Conservation (phyloP, 129 eudicot species). For the Lactuca saligna region DNA sequence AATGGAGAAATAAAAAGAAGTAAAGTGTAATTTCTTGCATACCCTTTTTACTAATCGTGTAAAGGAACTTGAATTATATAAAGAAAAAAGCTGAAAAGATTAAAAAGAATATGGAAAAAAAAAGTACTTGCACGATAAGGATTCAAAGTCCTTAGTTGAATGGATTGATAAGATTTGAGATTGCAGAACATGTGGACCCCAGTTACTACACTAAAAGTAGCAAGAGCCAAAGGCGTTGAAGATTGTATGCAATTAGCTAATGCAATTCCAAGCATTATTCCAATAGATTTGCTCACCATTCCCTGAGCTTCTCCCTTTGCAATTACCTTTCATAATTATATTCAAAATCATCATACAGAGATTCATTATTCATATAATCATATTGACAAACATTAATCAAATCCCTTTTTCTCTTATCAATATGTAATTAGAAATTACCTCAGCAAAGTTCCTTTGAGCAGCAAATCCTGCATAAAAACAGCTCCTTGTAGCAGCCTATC, state of each 20-base stretch:
- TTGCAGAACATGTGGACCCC: constrained; percentile 99
- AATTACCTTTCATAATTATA: constrained; percentile 61
- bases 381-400: no score
- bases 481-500: constrained; percentile 97
- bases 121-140: constrained; percentile 98
- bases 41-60: not conserved
- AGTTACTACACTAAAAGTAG: constrained; percentile 75
- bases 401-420: no score
- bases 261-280: constrained; percentile 87
- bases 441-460: constrained; percentile 95
- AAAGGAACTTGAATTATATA: not conserved
- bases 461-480: constrained; percentile 98
- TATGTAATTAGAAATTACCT: constrained; percentile 43
- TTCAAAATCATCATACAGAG: not conserved
- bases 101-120: constrained; percentile 22
- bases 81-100: not conserved
- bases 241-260: constrained; percentile 78
- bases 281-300: constrained; percentile 97
- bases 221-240: constrained; percentile 87
- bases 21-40: not conserved
- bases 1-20: not conserved
- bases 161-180: constrained; percentile 95
- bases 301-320: constrained; percentile 99
- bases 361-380: no score
- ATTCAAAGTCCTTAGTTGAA: constrained; percentile 92